These are phyloP conservation scores for Arthroderma sp. DNA, from an alignment of 2,329 filamentous ascomycete species.

Conservation along the genomic window DNA sequence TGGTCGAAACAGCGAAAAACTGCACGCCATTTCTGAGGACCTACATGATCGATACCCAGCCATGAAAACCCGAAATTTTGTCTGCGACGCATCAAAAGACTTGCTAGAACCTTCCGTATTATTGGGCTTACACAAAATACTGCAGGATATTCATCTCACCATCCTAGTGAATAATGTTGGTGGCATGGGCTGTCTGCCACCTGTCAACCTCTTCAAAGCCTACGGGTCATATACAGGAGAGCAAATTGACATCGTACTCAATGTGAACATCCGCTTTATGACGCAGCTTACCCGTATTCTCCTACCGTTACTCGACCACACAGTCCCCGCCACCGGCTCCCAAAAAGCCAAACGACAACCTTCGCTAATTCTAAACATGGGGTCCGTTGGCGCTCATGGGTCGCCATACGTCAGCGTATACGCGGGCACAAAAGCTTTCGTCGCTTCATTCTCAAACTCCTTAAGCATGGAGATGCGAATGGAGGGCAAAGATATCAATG, in stretches of 20 bases:
- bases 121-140: conserved; percentile 17
- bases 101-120: conserved; percentile 14
- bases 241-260: conserved; percentile 34
- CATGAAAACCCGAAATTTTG: conserved; percentile 30
- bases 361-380: conserved; percentile 41
- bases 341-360: conserved; percentile 20
- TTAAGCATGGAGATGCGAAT: conserved; percentile 35
- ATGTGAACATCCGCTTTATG: conserved; percentile 41
- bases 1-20: conserved; percentile 42
- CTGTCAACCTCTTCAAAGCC: conserved; percentile 22
- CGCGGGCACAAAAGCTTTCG: conserved; percentile 37
- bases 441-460: conserved; percentile 30
- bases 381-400: conserved; percentile 36
- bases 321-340: conserved; percentile 15
- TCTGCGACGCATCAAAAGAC: conserved; percentile 34
- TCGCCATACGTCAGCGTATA: conserved; percentile 40
- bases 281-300: conserved; percentile 38
- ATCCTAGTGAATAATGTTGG: conserved; percentile 49
- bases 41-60: conserved; percentile 33
- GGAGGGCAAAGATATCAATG: conserved; percentile 28
- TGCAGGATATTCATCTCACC: conserved; percentile 36
- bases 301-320: conserved; percentile 33
- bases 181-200: conserved; percentile 21
- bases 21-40: conserved; percentile 31
- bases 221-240: conserved; percentile 28